Evolutionary conservation across 306 rosid genomes (phyloP).

Genomic region (Cyclanthera cordifolia): DNA sequence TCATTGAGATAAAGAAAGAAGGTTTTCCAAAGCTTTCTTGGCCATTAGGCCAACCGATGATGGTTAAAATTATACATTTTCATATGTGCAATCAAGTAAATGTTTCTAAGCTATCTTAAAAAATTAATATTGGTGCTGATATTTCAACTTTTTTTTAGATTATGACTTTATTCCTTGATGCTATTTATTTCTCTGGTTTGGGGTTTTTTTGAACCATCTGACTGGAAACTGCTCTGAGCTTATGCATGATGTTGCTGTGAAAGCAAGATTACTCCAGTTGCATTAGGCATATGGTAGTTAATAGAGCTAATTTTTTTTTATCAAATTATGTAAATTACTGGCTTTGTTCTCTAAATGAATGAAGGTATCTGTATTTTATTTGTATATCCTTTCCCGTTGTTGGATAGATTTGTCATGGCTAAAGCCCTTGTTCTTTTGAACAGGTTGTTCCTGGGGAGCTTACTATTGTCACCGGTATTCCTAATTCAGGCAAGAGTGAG

Average conservation of each 20-base stretch:
- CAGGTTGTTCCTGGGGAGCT: constrained; percentile 94
- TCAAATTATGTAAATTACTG: neutral
- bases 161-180: neutral
- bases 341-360: neutral
- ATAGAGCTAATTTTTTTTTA: neutral
- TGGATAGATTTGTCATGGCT: neutral
- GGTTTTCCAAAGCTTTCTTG: no score
- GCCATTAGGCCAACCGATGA: no score
- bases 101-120: neutral
- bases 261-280: neutral
- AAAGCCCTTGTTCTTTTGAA: constrained; percentile 9
- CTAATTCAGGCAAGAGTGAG: constrained; percentile 98
- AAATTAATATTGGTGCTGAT: neutral
- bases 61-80: neutral
- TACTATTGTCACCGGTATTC: constrained; percentile 87
- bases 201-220: neutral
- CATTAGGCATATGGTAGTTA: neutral
- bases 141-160: neutral
- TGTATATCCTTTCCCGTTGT: neutral
- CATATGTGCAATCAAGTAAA: neutral
- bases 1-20: no score
- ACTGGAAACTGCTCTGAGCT: neutral
- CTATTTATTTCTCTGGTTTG: neutral
- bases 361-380: neutral
- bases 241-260: neutral